Evolutionary conservation across 2,329 filamentous ascomycete species (phyloP).

Genomic region (Podosphaera fusca): DNA sequence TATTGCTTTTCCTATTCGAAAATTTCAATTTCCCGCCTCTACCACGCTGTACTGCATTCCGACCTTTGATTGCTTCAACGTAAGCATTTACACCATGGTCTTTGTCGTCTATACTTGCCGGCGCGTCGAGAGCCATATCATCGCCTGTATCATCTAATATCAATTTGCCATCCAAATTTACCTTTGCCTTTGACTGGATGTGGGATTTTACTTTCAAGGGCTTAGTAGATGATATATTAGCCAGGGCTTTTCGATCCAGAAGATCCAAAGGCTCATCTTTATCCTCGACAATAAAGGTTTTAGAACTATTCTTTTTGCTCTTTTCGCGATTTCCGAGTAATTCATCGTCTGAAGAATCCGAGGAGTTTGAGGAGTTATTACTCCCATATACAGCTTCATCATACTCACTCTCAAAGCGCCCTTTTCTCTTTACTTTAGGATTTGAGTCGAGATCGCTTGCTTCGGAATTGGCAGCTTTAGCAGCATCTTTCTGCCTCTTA

Average conservation of each 20-base stretch:
- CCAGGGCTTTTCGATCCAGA: constrained; percentile 68
- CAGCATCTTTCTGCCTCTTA: constrained; percentile 67
- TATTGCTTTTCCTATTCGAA: constrained; percentile 37
- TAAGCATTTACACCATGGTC: constrained; percentile 42
- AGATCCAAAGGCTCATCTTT: constrained; percentile 90
- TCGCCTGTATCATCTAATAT: constrained; percentile 39
- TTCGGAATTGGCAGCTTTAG: constrained; percentile 30
- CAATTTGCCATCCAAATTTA: constrained; percentile 58
- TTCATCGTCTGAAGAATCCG: constrained; percentile 39
- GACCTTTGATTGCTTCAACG: constrained; percentile 44
- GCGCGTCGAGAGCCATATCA: constrained; percentile 41
- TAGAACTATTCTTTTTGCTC: constrained; percentile 33
- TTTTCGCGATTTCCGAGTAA: constrained; percentile 23
- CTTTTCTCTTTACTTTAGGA: constrained; percentile 26
- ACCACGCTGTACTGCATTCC: constrained; percentile 39
- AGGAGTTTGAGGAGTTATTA: constrained; percentile 31
- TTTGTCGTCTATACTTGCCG: constrained; percentile 18
- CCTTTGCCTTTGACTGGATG: constrained; percentile 34
- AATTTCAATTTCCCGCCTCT: constrained; percentile 49
- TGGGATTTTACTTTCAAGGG: constrained; percentile 38
- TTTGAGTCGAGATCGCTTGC: constrained; percentile 34
- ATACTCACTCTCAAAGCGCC: constrained; percentile 74
- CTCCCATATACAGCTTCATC: constrained; percentile 70
- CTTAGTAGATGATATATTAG: constrained; percentile 81
- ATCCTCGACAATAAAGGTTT: constrained; percentile 78